A percentile compares a stretch with the other conserved stretches of the same genome.
Conservation (phyloP, 129 eudicot genomes). For the Chrysanthemum seticuspe region DNA sequence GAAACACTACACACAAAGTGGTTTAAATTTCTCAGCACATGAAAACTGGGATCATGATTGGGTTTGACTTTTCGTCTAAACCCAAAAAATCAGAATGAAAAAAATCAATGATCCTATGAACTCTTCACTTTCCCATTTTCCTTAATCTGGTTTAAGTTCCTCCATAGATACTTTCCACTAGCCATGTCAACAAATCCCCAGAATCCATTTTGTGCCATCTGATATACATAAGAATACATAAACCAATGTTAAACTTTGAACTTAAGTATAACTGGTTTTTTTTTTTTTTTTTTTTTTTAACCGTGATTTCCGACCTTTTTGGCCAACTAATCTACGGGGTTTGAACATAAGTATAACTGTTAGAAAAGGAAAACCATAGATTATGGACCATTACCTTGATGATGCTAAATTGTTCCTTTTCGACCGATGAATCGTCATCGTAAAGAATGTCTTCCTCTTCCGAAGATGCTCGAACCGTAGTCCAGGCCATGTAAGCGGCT, state of each 20-base stretch:
- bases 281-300: too few relatives aligned
- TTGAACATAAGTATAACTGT: neutral
- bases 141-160: conserved; percentile 52
- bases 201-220: conserved; percentile 64
- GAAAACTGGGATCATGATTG: conserved; percentile 16
- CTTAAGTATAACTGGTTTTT: too few relatives aligned
- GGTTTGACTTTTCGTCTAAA: conserved; percentile 22
- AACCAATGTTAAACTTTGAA: neutral
- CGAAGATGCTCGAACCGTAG: conserved; percentile 33
- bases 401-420: conserved; percentile 32
- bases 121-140: conserved; percentile 34
- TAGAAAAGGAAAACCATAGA: neutral
- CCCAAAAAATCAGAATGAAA: neutral
- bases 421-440: conserved; percentile 35
- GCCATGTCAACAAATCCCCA: conserved; percentile 92
- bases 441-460: conserved; percentile 9
- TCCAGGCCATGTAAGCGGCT: conserved; percentile 77
- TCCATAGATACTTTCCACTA: conserved; percentile 83
- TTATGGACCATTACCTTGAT: conserved; percentile 38
- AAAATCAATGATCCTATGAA: conserved; percentile 12
- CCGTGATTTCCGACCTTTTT: too few relatives aligned
- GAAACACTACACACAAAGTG: conserved; percentile 16
- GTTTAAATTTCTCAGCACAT: conserved; percentile 27
- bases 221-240: conserved; percentile 1
- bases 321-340: too few relatives aligned